phyloP scores from a whole-genome alignment of 805 yeast species.

The Nakazawaea ambrosiae region DNA sequence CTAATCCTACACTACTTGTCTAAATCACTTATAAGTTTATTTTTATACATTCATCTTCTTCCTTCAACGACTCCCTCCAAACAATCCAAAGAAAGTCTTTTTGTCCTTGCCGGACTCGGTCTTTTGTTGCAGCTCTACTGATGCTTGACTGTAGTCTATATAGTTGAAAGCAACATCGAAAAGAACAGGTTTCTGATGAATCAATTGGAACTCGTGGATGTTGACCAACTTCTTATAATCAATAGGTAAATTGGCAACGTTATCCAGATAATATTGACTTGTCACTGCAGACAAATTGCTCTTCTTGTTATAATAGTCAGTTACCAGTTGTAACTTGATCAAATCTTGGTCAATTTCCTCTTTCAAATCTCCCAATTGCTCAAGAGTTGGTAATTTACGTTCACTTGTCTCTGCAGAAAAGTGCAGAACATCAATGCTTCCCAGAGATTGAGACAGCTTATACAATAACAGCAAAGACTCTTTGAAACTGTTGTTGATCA shows the following conservation, averaged over 20 bases:
- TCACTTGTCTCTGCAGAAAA: slow-evolving; percentile 32
- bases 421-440: slow-evolving; percentile 74
- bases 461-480: slow-evolving; percentile 42
- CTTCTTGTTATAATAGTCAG: slow-evolving; percentile 34
- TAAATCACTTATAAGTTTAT: too few species aligned
- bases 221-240: slow-evolving; percentile 24
- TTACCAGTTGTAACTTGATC: slow-evolving; percentile 35
- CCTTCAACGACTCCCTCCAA: too few species aligned
- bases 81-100: slow-evolving; percentile 68
- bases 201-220: slow-evolving; percentile 41
- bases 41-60: too few species aligned
- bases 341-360: slow-evolving; percentile 15
- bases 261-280: slow-evolving; percentile 22
- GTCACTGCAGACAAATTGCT: slow-evolving; percentile 9
- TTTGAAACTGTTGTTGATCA: slow-evolving; percentile 29
- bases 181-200: slow-evolving; percentile 79
- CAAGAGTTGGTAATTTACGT: slow-evolving; percentile 30
- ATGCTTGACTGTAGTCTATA: slow-evolving; percentile 36
- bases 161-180: slow-evolving; percentile 89
- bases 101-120: slow-evolving; percentile 33
- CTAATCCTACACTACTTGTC: too few species aligned
- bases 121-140: slow-evolving; percentile 15
- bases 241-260: slow-evolving; percentile 21
- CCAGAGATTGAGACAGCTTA: slow-evolving; percentile 20
- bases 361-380: slow-evolving; percentile 22